A percentile compares a stretch with the other conserved stretches of the same genome.
phyloP scores from a whole-genome alignment of 768 basidiomycete genomes.

The Auriscalpium microsporum region DNA sequence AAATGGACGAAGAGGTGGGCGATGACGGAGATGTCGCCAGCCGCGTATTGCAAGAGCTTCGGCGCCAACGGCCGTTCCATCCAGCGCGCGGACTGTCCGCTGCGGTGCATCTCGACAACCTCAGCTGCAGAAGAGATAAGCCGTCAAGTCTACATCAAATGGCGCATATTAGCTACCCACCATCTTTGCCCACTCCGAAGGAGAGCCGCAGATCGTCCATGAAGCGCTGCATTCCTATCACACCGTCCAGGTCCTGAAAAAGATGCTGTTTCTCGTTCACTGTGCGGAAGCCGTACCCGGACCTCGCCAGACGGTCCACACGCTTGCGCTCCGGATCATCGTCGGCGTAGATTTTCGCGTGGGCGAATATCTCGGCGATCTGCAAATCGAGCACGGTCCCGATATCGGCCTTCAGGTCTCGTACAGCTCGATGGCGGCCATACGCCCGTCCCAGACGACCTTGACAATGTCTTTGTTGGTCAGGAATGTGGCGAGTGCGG shows the following conservation, averaged over 20 bases:
- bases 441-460: constrained; percentile 36
- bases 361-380: constrained; percentile 29
- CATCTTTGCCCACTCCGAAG: constrained; percentile 20
- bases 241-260: constrained; percentile 22
- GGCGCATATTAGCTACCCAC: constrained; percentile 7
- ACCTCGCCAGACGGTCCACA: not conserved
- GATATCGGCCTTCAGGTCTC: constrained; percentile 22
- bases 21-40: constrained; percentile 30
- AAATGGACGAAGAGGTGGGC: constrained; percentile 17
- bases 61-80: constrained; percentile 24
- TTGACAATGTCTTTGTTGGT: constrained; percentile 24
- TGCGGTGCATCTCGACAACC: constrained; percentile 26
- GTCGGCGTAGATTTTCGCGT: constrained; percentile 15
- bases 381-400: constrained; percentile 32
- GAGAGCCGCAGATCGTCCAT: constrained; percentile 15
- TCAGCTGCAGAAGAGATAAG: constrained; percentile 15
- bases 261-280: constrained; percentile 20
- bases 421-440: constrained; percentile 31
- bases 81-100: constrained; percentile 23
- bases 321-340: not conserved
- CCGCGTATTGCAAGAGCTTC: constrained; percentile 28
- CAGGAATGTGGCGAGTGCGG: constrained; percentile 16
- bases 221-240: constrained; percentile 26
- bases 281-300: constrained; percentile 10
- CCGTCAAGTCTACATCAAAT: not conserved